Conservation (phyloP, 371 early-diverging fungal species). For the Mortierella sp. region DNA sequence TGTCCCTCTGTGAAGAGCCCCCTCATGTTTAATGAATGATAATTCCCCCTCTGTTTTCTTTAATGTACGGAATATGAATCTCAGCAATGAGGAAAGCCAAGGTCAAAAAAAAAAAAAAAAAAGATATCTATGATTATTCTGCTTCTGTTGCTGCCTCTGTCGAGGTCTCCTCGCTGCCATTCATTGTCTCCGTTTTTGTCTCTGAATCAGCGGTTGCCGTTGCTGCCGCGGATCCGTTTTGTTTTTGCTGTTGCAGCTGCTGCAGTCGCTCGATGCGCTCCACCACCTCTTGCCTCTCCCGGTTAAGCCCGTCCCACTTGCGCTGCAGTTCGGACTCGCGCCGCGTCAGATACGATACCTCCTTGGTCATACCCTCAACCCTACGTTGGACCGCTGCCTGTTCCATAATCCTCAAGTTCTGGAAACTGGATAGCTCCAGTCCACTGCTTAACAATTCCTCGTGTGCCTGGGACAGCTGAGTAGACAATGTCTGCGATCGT, state of each 20-base stretch:
- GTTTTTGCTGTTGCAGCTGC: conserved; percentile 21
- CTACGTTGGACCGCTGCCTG: conserved; percentile 75
- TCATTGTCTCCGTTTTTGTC: not conserved
- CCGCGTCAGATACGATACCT: conserved; percentile 67
- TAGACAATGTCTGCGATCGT: conserved; percentile 68
- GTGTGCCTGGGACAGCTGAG: conserved; percentile 67
- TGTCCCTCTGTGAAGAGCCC: too few species aligned
- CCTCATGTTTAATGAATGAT: too few species aligned
- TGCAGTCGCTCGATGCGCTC: conserved; percentile 49
- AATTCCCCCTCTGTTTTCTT: too few species aligned
- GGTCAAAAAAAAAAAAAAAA: not conserved
- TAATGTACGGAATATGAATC: too few species aligned
- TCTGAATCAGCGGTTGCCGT: not conserved
- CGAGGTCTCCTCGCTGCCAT: not conserved
- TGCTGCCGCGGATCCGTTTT: not conserved
- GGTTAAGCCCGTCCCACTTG: conserved; percentile 72
- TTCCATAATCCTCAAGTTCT: conserved; percentile 58
- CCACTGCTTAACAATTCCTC: conserved; percentile 73
- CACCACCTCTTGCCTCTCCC: conserved; percentile 55
- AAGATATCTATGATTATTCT: not conserved
- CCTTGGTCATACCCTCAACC: conserved; percentile 71
- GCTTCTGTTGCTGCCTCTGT: not conserved
- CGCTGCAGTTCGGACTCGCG: conserved; percentile 80
- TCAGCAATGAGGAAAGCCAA: not conserved
- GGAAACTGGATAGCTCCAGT: conserved; percentile 76